Base-by-base conservation (phyloP, 768 basidiomycete species). In the Hygrocybe coccinea region DNA sequence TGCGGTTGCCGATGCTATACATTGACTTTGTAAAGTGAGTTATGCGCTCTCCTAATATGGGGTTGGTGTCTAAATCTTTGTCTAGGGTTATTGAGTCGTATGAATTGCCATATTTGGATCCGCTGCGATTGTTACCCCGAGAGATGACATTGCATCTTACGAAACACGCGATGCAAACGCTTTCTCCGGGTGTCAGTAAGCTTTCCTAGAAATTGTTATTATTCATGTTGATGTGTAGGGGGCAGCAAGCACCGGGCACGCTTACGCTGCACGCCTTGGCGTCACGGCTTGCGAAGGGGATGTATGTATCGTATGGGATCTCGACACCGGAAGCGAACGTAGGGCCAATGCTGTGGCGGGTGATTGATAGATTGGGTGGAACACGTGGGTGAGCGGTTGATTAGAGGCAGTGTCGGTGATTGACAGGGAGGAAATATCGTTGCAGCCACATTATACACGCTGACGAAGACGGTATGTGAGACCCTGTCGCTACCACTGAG, bases 91-190 rank as follows among this genome's bases (percentile, higher is more conserved):
- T 94, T 43, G 89, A 93, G 65, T 71, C 73, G 33, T 85, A 89
- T 64, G 75, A 83, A 35, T 75, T 97, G 38, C 92, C 91, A 1
- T 95, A 93, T 71, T 75, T 97, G 39, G 87, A 92, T 60, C 79
- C 83, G 33, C 68, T 83, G 33, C 79, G 81, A 33, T 64, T 81
- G 34, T 70, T 95, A 6, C 89, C 91, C 1, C 58, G 56, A 33
- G 73, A 71, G 15, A 80, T 95, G 79, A 75, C 75, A 1, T 63
- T 68, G 38, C 91, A 92, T 71, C 80, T 95, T 50, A 87, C 86
- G 29, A 86, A 85, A 69, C 80, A 89, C 57, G 81, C 77, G 44
- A 71, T 77, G 33, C 79, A 78, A 65, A 83, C 85, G 24, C 71
- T 92, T 60, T 85, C 86, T 45, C 90, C 91, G 47, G 72, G n/a